Evolutionary conservation across 225 moss, liverwort and hornwort species (phyloP), one percentile per base, ranked within the genome.

Genomic region (Anthoceros angustus): DNA sequence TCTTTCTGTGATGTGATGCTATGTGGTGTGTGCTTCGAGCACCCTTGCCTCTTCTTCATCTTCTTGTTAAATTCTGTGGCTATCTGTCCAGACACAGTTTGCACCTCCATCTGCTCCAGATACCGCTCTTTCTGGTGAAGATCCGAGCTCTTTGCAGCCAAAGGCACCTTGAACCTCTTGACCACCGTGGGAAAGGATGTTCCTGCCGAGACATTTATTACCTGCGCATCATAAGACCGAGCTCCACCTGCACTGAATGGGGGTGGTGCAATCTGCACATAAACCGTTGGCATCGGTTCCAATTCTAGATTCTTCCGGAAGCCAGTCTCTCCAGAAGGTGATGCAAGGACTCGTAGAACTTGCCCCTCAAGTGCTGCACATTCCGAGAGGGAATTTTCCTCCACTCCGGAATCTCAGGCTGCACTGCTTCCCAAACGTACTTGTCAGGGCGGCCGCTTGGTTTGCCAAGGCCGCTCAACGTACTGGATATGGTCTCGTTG

Each of bases 231-330:
- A 20, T 86, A 95, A 25, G 94, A 87, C 94, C 94, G 87, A 70
- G 87, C 83, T 41, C 94, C 90, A 60, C 90, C 87, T 18, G 86
- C 78, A 76, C 83, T 90, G 71, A 94, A 94, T 12, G 90, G 94
- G 62, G 77, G 86, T 86, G 9, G 82, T n/a, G n/a, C n/a, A n/a
- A n/a, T n/a, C n/a, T n/a, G n/a, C n/a, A n/a, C n/a, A n/a, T n/a
- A n/a, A n/a, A n/a, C n/a, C n/a, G n/a, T n/a, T n/a, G n/a, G n/a
- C n/a, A n/a, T n/a, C n/a, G n/a, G n/a, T n/a, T n/a, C n/a, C n/a
- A n/a, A n/a, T n/a, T n/a, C n/a, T n/a, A n/a, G n/a, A n/a, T n/a
- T n/a, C n/a, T n/a, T n/a, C n/a, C n/a, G n/a, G n/a, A n/a, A n/a
- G n/a, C n/a, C n/a, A n/a, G n/a, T n/a, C n/a, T n/a, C n/a, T n/a